Base-by-base conservation (phyloP, 2,329 filamentous ascomycete genomes). In the Epichloe hybrida region DNA sequence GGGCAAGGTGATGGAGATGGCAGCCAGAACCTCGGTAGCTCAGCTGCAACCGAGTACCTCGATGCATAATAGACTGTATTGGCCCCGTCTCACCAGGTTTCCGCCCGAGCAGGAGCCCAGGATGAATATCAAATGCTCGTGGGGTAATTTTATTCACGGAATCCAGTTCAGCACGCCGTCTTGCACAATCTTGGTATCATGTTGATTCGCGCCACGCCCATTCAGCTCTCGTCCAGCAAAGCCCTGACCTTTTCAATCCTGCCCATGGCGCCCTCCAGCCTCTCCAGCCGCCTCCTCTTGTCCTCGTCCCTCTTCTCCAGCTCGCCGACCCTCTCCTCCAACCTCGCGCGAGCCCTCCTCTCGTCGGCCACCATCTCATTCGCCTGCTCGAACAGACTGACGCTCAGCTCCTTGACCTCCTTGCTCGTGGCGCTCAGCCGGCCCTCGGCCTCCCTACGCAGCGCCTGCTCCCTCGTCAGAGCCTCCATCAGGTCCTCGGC, bases 321-420 rank as follows among this genome's bases (percentile, higher is more conserved):
- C 59, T 81, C 72, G 52, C 72, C 76, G 7, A 93, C 76, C 39
- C 84, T 71, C 63, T 84, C 80, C 68, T 89, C 84, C 23, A 93
- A 72, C 60, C 75, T 78, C 5, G 84, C 84, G 52, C 85, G 71
- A 36, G 83, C 84, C 51, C 80, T 76, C 42, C 87, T 72, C 71
- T 93, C 87, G 17, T 76, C 73, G 2, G 87, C 86, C 20, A 93
- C 87, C 87, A 93, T 93, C 68, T 89, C 81, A 64, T 93, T 93
- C 48, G 87, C 87, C 70, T 90, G 83, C 68, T 86, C 81, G 64
- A 93, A 93, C 50, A 93, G 69, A 48, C 76, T 77, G 20, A 79
- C 83, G 60, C 79, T 86, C 56, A 93, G 71, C 67, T 93, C 87
- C 67, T 91, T 87, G 20, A 91, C 76, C 69, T 93, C 87, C 12